A percentile compares a stretch with the other conserved stretches of the same genome.
These are phyloP conservation scores for Striga asiatica DNA, from an alignment of 257 asterid genomes.

Conservation along the genomic window DNA sequence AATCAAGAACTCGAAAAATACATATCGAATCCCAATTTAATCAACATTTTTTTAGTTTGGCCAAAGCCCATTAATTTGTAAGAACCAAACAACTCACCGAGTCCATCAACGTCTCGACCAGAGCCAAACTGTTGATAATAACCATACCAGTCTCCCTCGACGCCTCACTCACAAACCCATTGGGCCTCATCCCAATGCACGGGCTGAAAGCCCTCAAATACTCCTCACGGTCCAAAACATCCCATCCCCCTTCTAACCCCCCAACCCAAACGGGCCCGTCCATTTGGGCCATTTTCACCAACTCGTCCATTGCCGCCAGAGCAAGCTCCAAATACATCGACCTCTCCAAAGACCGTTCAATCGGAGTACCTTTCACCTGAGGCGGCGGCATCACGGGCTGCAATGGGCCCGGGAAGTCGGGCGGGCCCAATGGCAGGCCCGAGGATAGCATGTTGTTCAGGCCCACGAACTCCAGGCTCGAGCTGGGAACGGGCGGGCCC, in stretches of 20 bases:
- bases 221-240: conserved; percentile 37
- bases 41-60: not conserved
- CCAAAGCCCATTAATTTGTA: not conserved
- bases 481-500: conserved; percentile 30
- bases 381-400: conserved; percentile 14
- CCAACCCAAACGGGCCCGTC: conserved; percentile 76
- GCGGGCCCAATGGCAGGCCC: conserved; percentile 28
- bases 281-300: conserved; percentile 63
- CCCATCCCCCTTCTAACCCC: conserved; percentile 46
- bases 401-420: conserved; percentile 33
- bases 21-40: not conserved
- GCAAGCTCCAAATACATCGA: conserved; percentile 86
- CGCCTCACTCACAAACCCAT: conserved; percentile 40
- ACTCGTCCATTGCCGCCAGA: conserved; percentile 73
- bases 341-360: conserved; percentile 44
- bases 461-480: conserved; percentile 44
- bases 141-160: conserved; percentile 41
- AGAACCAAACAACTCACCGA: conserved; percentile 27
- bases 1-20: not conserved
- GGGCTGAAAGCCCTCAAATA: conserved; percentile 27
- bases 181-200: conserved; percentile 38
- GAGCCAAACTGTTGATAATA: conserved; percentile 37
- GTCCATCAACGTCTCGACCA: conserved; percentile 46
- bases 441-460: conserved; percentile 18
- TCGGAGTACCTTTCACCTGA: conserved; percentile 17